These are phyloP conservation scores for Talaromyces sp. DNA, from an alignment of 2,329 filamentous ascomycete species.

Conservation along the genomic window DNA sequence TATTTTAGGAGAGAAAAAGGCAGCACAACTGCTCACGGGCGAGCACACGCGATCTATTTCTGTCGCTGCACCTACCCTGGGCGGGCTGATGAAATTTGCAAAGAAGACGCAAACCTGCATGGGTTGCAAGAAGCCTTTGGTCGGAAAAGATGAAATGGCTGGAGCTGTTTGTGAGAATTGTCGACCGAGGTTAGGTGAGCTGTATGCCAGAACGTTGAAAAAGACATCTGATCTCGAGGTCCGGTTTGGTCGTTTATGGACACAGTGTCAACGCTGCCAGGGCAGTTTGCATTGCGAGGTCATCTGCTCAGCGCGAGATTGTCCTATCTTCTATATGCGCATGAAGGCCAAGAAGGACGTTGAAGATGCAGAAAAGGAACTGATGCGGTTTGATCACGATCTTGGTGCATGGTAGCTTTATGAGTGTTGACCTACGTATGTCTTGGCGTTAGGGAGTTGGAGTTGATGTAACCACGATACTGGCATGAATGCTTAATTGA, in stretches of 20 bases:
- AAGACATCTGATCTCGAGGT: slow-evolving; percentile 92
- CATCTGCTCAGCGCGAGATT: slow-evolving; percentile 93
- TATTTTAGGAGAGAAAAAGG: slow-evolving; percentile 90
- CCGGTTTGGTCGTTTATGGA: slow-evolving; percentile 89
- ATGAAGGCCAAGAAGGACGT: slow-evolving; percentile 99
- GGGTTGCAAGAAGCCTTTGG: slow-evolving; percentile 96
- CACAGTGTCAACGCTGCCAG: slow-evolving; percentile 95
- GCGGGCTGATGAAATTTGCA: slow-evolving; percentile 95
- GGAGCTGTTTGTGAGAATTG: slow-evolving; percentile 90
- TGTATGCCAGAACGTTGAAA: slow-evolving; percentile 86
- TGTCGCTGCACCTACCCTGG: slow-evolving; percentile 84
- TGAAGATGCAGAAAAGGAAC: slow-evolving; percentile 87
- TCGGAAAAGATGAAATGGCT: slow-evolving; percentile 70
- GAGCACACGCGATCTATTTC: slow-evolving; percentile 94
- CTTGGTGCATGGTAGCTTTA: slow-evolving; percentile 61
- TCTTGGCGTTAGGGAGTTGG: slow-evolving; percentile 1
- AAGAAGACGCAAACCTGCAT: slow-evolving; percentile 98
- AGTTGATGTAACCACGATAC: not conserved
- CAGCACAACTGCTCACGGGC: slow-evolving; percentile 78
- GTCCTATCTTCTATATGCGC: slow-evolving; percentile 99
- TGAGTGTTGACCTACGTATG: not conserved
- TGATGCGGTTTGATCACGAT: slow-evolving; percentile 85
- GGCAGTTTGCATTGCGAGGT: slow-evolving; percentile 98
- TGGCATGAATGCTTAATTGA: not conserved
- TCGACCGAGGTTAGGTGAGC: slow-evolving; percentile 76